Base-by-base conservation (phyloP, 2,329 filamentous ascomycete species). In the Arthrobotrys sinensis region DNA sequence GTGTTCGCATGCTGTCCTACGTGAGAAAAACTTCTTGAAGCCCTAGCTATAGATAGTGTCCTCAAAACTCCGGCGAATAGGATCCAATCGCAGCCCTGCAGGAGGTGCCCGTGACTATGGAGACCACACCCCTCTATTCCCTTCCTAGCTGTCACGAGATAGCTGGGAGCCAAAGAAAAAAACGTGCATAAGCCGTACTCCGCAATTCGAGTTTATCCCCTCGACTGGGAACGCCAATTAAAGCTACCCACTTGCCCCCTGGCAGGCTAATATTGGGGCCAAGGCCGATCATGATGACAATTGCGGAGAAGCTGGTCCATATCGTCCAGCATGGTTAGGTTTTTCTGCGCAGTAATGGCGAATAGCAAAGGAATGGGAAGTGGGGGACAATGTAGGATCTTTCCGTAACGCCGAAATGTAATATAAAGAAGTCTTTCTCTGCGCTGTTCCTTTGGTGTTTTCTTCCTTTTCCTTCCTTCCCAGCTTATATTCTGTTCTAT, bases 151-250 rank as follows among this genome's bases (percentile, higher is more conserved):
- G 50, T 73, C 69, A 73, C 62, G 60, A 60, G 69, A 66, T 57
- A 43, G 36, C 55, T 36, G 4, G 19, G 12, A 57, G 46, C 48
- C 55, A 67, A 38, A 53, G 24, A 46, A 32, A 34, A 65, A 65
- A 73, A 73, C 69, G 60, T 73, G 69, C 62, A 66, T 73, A 28
- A 60, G 36, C 60, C 16, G 50, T 63, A 73, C 69, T 66, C 69
- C 69, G 52, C 69, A 73, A 73, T 66, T 66, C 62, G 69, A 73
- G 50, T 73, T 52, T 60, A 57, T 11, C 52, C 50, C 34, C 38
- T 57, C 32, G 52, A 57, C 34, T 57, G 34, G 34, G 34, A 57
- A 36, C n/a, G 38, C 46, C 36, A 57, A 46, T 12, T 16, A 43
- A 19, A 28, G 24, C 24, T 19, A 64, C 19, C 46, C 36, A 46